A percentile compares a stretch with the other conserved stretches of the same genome.
These are phyloP conservation scores for Straminergon stramineum DNA, from an alignment of 225 moss, liverwort and hornwort species.

Conservation along the genomic window DNA sequence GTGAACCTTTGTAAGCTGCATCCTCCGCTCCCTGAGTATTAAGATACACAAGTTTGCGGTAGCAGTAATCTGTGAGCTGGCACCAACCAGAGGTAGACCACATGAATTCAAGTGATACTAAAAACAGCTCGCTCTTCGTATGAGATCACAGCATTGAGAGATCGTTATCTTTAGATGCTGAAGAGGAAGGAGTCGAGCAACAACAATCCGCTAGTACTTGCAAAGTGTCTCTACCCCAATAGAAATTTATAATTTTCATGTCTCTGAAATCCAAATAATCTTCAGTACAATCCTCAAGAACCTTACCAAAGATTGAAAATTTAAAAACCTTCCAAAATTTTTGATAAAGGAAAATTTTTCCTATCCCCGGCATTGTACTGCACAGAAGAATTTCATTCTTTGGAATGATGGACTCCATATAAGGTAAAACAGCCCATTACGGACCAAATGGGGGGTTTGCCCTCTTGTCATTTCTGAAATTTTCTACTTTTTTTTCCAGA, in stretches of 20 bases:
- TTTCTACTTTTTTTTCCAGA: no score
- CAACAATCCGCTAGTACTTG: background rate
- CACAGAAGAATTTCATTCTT: background rate
- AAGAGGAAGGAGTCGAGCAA: background rate
- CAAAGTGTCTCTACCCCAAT: background rate
- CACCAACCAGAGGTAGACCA: background rate
- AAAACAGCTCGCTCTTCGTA: background rate
- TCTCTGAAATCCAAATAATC: background rate
- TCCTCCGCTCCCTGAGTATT: conserved; percentile 78
- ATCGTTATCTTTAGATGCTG: background rate
- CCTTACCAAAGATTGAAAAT: background rate
- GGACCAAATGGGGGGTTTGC: no score
- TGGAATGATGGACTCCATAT: background rate
- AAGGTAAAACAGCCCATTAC: no score
- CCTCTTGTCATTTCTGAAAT: no score
- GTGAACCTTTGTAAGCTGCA: conserved; percentile 54
- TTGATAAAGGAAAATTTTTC: background rate
- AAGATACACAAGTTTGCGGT: conserved; percentile 83
- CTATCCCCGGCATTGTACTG: background rate
- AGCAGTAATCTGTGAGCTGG: conserved; percentile 92
- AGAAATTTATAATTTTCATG: background rate
- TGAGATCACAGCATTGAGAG: background rate
- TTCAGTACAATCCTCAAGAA: background rate
- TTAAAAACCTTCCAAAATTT: background rate
- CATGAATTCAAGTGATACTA: background rate